These are phyloP conservation scores for Nicotiana undulata DNA, from an alignment of 257 asterid genomes.

Conservation along the genomic window DNA sequence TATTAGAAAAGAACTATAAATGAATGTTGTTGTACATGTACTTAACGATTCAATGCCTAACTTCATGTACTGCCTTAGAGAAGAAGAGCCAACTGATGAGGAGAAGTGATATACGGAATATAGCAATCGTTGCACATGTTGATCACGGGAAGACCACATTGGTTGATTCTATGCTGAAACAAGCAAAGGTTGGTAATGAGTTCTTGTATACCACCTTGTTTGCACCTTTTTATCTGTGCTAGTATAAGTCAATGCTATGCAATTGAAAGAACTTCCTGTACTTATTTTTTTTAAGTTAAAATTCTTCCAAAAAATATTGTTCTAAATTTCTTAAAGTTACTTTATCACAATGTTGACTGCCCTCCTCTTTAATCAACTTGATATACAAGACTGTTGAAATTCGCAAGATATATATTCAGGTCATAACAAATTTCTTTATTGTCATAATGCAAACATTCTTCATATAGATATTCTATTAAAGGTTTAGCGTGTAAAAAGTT, in stretches of 20 bases:
- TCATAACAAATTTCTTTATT: background rate
- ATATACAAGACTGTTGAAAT: background rate
- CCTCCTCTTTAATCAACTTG: background rate
- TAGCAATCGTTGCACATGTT: conserved; percentile 98
- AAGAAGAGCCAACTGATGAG: conserved; percentile 54
- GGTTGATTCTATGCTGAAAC: conserved; percentile 92
- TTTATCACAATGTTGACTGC: background rate
- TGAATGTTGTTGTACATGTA: background rate
- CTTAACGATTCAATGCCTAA: conserved; percentile 4
- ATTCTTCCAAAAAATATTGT: background rate
- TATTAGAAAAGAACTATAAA: background rate
- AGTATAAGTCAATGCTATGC: background rate
- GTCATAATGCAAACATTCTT: background rate
- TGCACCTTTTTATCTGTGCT: background rate
- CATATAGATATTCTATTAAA: background rate
- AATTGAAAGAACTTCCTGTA: background rate
- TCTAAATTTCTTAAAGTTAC: background rate
- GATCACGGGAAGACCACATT: conserved; percentile 98
- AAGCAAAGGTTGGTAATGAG: conserved; percentile 61
- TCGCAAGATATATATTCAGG: background rate
- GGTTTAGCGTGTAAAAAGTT: background rate
- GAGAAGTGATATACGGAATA: conserved; percentile 77
- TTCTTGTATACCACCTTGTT: background rate
- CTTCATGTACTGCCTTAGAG: conserved; percentile 34
- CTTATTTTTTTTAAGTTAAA: background rate